phyloP scores from a whole-genome alignment of 108 stramenopile genomes.

The Epithemia pelagica region DNA sequence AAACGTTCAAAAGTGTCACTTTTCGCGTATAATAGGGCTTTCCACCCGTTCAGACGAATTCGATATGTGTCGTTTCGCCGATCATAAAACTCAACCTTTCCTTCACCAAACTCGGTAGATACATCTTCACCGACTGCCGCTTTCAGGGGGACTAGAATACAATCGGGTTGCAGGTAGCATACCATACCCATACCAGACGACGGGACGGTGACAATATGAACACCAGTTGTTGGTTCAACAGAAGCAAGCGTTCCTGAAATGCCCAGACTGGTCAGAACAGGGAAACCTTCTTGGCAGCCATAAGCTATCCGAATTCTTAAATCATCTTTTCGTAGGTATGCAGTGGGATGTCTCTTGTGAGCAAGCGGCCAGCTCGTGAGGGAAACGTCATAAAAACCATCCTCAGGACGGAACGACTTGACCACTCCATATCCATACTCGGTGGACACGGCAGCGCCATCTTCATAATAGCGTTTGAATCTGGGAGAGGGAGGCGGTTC shows the following conservation, averaged over 20 bases:
- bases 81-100: conserved; percentile 61
- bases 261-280: conserved; percentile 69
- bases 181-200: conserved; percentile 50
- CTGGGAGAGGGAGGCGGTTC: conserved; percentile 5
- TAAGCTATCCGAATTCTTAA: conserved; percentile 67
- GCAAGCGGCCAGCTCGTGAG: conserved; percentile 47
- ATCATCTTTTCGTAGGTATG: conserved; percentile 52
- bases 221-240: conserved; percentile 81
- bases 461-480: conserved; percentile 69
- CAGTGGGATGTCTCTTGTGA: conserved; percentile 39
- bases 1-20: conserved; percentile 76
- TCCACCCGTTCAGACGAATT: conserved; percentile 63
- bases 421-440: conserved; percentile 74
- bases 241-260: conserved; percentile 74
- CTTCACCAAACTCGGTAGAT: conserved; percentile 79
- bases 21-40: conserved; percentile 64
- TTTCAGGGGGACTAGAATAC: conserved; percentile 69
- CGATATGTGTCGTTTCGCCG: conserved; percentile 52
- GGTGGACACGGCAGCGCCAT: conserved; percentile 76
- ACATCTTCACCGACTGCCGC: conserved; percentile 85
- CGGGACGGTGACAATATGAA: conserved; percentile 81
- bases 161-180: conserved; percentile 81
- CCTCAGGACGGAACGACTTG: conserved; percentile 46
- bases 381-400: conserved; percentile 73
- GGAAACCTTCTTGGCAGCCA: conserved; percentile 84